These are phyloP conservation scores for Phlegmacium glaucopus DNA, from an alignment of 768 basidiomycete species.

Conservation along the genomic window DNA sequence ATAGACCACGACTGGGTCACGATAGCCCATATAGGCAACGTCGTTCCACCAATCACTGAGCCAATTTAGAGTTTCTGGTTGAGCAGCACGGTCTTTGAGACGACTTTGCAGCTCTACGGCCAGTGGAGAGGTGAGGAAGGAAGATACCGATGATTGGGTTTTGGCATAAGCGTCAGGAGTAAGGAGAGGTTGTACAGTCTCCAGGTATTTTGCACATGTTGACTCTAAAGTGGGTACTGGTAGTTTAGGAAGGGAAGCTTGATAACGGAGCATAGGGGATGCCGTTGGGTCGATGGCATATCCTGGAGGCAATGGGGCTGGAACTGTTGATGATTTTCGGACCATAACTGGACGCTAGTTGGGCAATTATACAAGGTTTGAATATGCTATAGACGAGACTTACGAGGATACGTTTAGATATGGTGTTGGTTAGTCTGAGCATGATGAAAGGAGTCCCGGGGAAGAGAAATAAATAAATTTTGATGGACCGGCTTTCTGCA, in stretches of 20 bases:
- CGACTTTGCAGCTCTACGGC: constrained; percentile 74
- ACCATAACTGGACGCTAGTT: constrained; percentile 19
- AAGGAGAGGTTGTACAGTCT: constrained; percentile 76
- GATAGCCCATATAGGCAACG: constrained; percentile 80
- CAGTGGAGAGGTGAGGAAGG: constrained; percentile 68
- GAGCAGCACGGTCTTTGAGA: constrained; percentile 68
- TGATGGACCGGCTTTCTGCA: no score
- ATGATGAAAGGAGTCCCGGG: no score
- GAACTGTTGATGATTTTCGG: constrained; percentile 17
- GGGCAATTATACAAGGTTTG: no score
- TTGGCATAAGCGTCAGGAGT: constrained; percentile 56
- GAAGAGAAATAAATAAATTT: no score
- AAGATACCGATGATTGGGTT: constrained; percentile 56
- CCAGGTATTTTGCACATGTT: constrained; percentile 86
- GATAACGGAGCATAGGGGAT: constrained; percentile 69
- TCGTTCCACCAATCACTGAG: constrained; percentile 99
- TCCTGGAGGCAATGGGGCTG: constrained; percentile 20
- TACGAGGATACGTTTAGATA: no score
- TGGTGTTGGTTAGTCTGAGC: no score
- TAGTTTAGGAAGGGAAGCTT: constrained; percentile 68
- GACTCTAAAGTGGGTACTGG: constrained; percentile 84
- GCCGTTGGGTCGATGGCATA: constrained; percentile 51
- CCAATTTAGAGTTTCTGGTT: constrained; percentile 69
- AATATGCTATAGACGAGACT: no score
- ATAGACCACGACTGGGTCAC: constrained; percentile 87